phyloP scores from a whole-genome alignment of 352 stramenopile genomes.

The Phytophthora litchii region DNA sequence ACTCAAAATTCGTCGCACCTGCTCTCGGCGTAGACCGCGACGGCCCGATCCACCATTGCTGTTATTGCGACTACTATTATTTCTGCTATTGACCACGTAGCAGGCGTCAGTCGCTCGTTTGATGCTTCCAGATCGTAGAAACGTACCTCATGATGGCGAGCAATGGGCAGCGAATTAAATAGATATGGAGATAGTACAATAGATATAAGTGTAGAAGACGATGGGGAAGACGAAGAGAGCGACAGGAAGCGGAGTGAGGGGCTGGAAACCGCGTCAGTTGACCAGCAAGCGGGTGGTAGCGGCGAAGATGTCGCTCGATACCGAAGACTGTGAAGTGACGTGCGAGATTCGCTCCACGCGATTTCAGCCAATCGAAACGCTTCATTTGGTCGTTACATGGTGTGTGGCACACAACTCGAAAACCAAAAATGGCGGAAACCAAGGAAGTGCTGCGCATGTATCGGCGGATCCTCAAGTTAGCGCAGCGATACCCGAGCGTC shows the following conservation, averaged over 20 bases:
- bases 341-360: conserved; percentile 19
- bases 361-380: conserved; percentile 35
- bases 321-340: conserved; percentile 32
- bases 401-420: conserved; percentile 22
- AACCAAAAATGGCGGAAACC: conserved; percentile 40
- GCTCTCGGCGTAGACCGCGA: conserved; percentile 43
- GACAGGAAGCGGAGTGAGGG: background rate
- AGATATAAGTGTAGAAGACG: conserved; percentile 27
- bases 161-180: conserved; percentile 34
- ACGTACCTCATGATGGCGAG: conserved; percentile 53
- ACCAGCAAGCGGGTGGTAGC: conserved; percentile 15
- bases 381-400: background rate
- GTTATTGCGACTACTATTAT: conserved; percentile 36
- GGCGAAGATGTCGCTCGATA: conserved; percentile 24
- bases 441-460: conserved; percentile 81
- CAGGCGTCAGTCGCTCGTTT: conserved; percentile 4
- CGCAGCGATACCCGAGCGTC: conserved; percentile 82
- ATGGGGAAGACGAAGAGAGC: conserved; percentile 9
- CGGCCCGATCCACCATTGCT: conserved; percentile 33
- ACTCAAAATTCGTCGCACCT: conserved; percentile 23
- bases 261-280: conserved; percentile 9
- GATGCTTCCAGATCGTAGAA: background rate
- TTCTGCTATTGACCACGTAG: conserved; percentile 17
- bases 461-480: conserved; percentile 83
- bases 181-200: conserved; percentile 36